Base-by-base conservation (phyloP, 345 rosid species). In the Salix viminalis region DNA sequence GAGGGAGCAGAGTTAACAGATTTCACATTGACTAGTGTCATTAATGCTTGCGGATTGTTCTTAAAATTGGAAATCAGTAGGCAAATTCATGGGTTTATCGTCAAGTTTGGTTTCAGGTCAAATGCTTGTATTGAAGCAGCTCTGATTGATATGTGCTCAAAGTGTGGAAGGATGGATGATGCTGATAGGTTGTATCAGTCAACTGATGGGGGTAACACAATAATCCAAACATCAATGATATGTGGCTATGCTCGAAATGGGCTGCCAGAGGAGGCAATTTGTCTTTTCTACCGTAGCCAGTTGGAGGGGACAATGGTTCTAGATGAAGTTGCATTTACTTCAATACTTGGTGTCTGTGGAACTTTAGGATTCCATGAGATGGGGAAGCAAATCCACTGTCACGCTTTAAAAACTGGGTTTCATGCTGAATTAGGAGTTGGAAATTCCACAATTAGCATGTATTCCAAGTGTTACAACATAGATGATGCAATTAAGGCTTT, bases 161-260 rank as follows among this genome's bases (percentile, higher is more conserved):
- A 89, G 84, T 94, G 97, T 82, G 97, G 87, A 74, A 88, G 97
- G 77, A 90, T 90, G 90, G 77, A 26, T 1, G 97, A 90, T 84
- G 97, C 97, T 41, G 88, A 88, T 65, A 88, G 86, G 81, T 88
- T 94, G 82, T 89, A 85, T 76, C 62, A 30, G 92, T 88, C 94
- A 23, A 78, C 75, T 56, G 82, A 88, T 56, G 65, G 62, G 36
- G 88, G 81, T 74, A 86, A 30, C 77, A 83, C 90, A 0, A 78
- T 91, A 46, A 84, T 87, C 60, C 87, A 77, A 16, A 94, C 98
- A 58, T 91, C 97, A n/a, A 87, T 92, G 64, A 48, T 94, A 13
- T 84, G 95, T 84, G 94, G 93, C 54, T 90, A 91, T 82, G 92
- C 89, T 79, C 90, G 89, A 73, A 84, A 84, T 64, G 93, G 97